Evolutionary conservation across 2,329 filamentous ascomycete species (phyloP), one percentile per base, ranked within the genome.

Genomic region (Fonsecaea multimorphosa): DNA sequence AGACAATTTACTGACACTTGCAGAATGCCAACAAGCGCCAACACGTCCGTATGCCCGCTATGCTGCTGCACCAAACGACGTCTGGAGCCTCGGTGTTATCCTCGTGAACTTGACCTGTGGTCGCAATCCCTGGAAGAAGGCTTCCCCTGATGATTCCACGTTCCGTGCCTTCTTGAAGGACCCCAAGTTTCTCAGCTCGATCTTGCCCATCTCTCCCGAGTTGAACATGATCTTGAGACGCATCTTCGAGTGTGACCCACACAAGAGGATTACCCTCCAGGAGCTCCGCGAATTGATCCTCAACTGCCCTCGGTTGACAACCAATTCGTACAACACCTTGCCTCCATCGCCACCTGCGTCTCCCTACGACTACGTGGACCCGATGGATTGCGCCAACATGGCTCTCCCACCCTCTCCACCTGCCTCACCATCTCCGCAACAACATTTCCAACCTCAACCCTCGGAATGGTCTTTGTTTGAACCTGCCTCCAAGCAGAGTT

Each of bases 1-100:
- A 3, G 6, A 2, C 16, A 19, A 16, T n/a, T 52, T 55, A 62
- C 72, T 76, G 70, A 74, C 61, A 58, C 31, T 49, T 74, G 60
- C 70, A 97, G 95, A 99, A 87, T 99, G 95, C 77, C 88, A 97
- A 79, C 91, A 92, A 73, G 85, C 89, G 64, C 84, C 85, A 80
- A 89, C 82, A 74, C 88, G 86, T 85, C 87, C 84, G 78, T 84
- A 84, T 76, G 84, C 90, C 32, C 94, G 87, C 78, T 99, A 99
- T 79, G 89, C 89, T 72, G 97, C 93, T 71, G 93, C 92, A 59
- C 91, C 94, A 64, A 99, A 98, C 81, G 95, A 99, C 79, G 89
- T 98, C 73, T 99, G 95, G 95, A 94, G 91, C 75, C 86, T 99
- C n/a, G 95, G 95, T 72, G 94, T 99, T 60, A 97, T 99, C 76